These are phyloP conservation scores for Chlamydomonas eustigma DNA, from an alignment of 139 green algal species.

Conservation along the genomic window DNA sequence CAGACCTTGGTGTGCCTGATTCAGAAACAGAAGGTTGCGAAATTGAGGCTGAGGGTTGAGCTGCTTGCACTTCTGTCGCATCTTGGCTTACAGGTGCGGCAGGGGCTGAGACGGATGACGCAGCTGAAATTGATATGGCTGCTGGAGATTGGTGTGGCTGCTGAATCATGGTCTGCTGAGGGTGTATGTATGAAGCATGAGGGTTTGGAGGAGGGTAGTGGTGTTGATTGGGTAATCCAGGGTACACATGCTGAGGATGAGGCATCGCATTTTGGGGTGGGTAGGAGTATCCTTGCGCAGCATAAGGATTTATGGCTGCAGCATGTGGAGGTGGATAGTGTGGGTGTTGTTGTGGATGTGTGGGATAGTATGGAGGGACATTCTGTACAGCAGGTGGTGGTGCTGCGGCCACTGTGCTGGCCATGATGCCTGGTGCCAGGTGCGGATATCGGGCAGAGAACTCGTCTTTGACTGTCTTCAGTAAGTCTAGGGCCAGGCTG, in stretches of 20 bases:
- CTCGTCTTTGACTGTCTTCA: background rate
- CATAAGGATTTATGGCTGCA: background rate
- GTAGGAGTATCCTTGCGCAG: background rate
- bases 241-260: background rate
- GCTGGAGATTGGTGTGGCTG: too few species aligned
- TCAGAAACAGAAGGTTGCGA: background rate
- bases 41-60: background rate
- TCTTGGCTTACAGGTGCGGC: background rate
- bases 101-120: background rate
- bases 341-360: background rate
- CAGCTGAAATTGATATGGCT: background rate
- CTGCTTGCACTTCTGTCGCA: background rate
- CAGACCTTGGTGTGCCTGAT: background rate
- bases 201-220: too few species aligned
- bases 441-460: background rate
- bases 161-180: too few species aligned
- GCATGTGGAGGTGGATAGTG: background rate
- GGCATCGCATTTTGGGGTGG: too few species aligned
- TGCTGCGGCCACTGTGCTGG: background rate
- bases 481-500: background rate
- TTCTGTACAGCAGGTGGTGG: background rate
- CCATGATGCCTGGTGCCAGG: background rate
- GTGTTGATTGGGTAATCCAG: too few species aligned
- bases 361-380: background rate
- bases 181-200: too few species aligned